Conservation (phyloP, 2,329 filamentous ascomycete species). For the Diaporthe capsici region DNA sequence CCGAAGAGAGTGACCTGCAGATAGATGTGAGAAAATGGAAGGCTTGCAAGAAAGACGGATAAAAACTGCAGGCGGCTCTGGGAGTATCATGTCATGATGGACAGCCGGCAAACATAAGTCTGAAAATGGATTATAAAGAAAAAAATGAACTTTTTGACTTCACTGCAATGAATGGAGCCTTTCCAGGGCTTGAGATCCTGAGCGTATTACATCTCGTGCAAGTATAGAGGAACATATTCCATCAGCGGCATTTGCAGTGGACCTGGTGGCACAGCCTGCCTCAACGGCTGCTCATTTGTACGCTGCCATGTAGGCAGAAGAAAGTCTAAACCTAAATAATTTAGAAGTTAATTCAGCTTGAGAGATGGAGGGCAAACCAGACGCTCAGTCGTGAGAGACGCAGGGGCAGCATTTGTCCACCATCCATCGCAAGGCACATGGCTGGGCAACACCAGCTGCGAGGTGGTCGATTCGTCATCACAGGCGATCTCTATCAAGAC, state of each 20-base stretch:
- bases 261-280: not conserved
- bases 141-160: not conserved
- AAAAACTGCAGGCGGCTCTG: not conserved
- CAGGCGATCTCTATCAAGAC: not conserved
- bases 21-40: not conserved
- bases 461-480: not conserved
- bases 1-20: not conserved
- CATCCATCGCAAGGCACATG: not conserved
- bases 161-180: not conserved
- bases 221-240: too few species aligned
- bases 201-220: not conserved
- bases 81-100: conserved; percentile 1
- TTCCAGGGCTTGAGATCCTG: not conserved
- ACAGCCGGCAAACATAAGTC: not conserved
- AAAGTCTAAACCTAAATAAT: not conserved
- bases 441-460: too few species aligned
- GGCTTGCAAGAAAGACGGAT: not conserved
- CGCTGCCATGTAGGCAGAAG: not conserved
- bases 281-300: not conserved
- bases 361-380: not conserved
- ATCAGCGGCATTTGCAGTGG: too few species aligned
- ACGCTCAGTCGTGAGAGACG: too few species aligned
- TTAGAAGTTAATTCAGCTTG: not conserved
- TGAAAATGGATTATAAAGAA: not conserved
- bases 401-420: not conserved